phyloP scores from a whole-genome alignment of 176 grass and related monocot genomes.

The Luzula sylvatica region DNA sequence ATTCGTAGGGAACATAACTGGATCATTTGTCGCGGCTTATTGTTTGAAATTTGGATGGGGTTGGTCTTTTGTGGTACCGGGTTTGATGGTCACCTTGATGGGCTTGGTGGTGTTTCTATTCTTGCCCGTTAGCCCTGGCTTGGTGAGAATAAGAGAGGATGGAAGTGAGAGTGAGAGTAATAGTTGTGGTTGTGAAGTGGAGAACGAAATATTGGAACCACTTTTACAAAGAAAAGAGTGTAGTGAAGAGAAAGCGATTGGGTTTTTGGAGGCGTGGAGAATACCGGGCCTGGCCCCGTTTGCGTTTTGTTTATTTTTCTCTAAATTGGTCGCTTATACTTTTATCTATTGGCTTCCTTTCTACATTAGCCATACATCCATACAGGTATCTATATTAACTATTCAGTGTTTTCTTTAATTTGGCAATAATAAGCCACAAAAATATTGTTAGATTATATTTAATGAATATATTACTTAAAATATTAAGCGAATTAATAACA shows the following conservation, averaged over 20 bases:
- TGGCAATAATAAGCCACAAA: neutral
- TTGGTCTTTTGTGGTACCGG: conserved; percentile 58
- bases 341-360: conserved; percentile 85
- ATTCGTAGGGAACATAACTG: conserved; percentile 58
- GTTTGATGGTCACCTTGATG: conserved; percentile 36
- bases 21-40: conserved; percentile 54
- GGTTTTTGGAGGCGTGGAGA: conserved; percentile 66
- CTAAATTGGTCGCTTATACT: conserved; percentile 77
- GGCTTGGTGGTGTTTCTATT: conserved; percentile 51
- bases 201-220: conserved; percentile 29
- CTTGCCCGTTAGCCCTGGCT: conserved; percentile 48
- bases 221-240: conserved; percentile 26
- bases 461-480: neutral
- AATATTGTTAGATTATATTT: neutral
- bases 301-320: conserved; percentile 78
- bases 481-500: neutral
- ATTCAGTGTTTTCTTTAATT: neutral
- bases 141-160: conserved; percentile 37
- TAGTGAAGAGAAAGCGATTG: conserved; percentile 32
- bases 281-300: conserved; percentile 73
- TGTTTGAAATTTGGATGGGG: conserved; percentile 57
- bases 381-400: conserved; percentile 43
- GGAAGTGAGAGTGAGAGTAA: conserved; percentile 28
- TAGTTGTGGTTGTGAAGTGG: conserved; percentile 26
- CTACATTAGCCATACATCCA: conserved; percentile 85